Percentiles rank a stretch among this genome's conserved stretches.
Evolutionary conservation across 495 filamentous ascomycete genomes (phyloP).

Genomic region (Cercophora scortea): DNA sequence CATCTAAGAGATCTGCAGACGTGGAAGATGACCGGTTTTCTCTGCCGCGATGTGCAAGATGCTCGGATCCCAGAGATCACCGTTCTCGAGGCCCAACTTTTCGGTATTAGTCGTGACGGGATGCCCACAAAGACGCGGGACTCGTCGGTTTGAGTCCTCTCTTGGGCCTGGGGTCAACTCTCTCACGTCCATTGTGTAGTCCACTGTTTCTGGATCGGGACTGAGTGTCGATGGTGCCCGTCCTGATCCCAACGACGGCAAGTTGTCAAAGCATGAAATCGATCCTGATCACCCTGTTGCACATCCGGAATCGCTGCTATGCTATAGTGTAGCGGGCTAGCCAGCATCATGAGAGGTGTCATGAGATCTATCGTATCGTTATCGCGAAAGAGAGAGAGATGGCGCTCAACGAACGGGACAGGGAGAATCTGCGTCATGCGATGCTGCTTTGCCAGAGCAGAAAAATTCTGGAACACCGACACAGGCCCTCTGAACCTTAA

Average conservation of each 20-base stretch:
- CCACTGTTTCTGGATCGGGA: too few species aligned
- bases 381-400: constrained; percentile 9
- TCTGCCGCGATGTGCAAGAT: background rate
- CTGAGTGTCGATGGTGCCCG: too few species aligned
- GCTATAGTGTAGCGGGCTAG: constrained; percentile 3
- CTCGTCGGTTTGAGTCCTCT: too few species aligned
- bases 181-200: too few species aligned
- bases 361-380: too few species aligned
- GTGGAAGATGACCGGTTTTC: background rate
- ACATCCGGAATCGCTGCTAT: constrained; percentile 16
- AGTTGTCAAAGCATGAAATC: constrained; percentile 9
- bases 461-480: constrained; percentile 21
- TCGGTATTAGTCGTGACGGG: too few species aligned
- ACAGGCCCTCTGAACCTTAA: constrained; percentile 12
- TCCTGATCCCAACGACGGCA: too few species aligned
- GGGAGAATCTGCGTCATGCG: constrained; percentile 11
- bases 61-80: background rate
- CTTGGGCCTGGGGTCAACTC: too few species aligned
- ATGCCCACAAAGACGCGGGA: too few species aligned
- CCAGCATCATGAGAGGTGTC: background rate
- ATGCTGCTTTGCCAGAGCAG: constrained; percentile 12
- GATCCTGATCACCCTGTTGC: constrained; percentile 12
- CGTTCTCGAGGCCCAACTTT: too few species aligned
- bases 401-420: constrained; percentile 13
- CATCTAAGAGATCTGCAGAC: background rate